Evolutionary conservation across 306 rosid genomes (phyloP).

Genomic region (Ormosia emarginata): DNA sequence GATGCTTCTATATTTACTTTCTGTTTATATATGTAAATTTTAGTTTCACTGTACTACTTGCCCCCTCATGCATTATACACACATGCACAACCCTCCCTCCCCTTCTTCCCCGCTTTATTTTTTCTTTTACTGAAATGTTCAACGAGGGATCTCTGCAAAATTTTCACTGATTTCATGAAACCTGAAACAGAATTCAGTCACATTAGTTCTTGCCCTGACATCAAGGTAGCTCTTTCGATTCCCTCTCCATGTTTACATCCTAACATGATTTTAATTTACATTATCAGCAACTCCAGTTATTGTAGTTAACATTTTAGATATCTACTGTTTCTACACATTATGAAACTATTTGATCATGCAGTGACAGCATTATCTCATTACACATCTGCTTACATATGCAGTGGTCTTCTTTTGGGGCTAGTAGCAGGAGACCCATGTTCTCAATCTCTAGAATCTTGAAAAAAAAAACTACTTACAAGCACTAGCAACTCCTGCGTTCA

Average conservation of each 20-base stretch:
- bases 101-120: too few species aligned
- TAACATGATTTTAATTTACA: background rate
- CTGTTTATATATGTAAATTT: background rate
- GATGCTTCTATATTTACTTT: too few species aligned
- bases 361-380: background rate
- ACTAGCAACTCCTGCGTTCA: slow-evolving; percentile 14
- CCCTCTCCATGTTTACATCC: too few species aligned
- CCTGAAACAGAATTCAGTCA: too few species aligned
- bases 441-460: background rate
- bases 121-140: background rate
- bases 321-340: slow-evolving; percentile 18
- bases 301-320: background rate
- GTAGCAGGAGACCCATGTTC: slow-evolving; percentile 15
- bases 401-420: slow-evolving; percentile 10
- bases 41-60: background rate
- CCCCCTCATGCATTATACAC: background rate
- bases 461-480: slow-evolving; percentile 16
- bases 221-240: too few species aligned
- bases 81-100: too few species aligned
- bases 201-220: too few species aligned
- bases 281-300: background rate
- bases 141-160: too few species aligned
- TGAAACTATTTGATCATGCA: slow-evolving; percentile 2
- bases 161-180: too few species aligned
- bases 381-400: slow-evolving; percentile 11